A percentile compares a stretch with the other conserved stretches of the same genome.
phyloP scores from a whole-genome alignment of 768 basidiomycete species.

The Tylopilus plumbeoviolaceoides region DNA sequence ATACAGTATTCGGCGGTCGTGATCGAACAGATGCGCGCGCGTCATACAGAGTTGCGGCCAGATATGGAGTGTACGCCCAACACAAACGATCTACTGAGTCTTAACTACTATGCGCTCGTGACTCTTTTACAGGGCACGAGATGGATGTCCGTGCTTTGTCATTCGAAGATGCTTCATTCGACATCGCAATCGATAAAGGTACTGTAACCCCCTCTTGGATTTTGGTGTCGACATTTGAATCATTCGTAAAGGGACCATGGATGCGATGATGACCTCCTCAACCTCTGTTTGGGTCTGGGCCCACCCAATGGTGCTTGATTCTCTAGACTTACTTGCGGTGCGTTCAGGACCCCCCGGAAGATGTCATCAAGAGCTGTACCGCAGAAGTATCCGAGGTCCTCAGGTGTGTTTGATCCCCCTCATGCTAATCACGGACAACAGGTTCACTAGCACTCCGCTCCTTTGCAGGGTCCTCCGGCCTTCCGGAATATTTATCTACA shows the following conservation, averaged over 20 bases:
- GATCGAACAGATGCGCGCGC: conserved; percentile 66
- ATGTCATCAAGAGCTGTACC: conserved; percentile 66
- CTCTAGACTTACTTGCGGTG: conserved; percentile 2
- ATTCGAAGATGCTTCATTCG: conserved; percentile 58
- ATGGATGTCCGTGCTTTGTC: conserved; percentile 75
- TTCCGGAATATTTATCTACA: conserved; percentile 65
- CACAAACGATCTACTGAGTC: neutral
- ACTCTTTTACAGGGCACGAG: conserved; percentile 56
- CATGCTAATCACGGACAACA: neutral
- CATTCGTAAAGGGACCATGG: conserved; percentile 62
- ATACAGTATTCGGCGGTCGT: conserved; percentile 69
- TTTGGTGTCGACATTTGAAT: neutral
- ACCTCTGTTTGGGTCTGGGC: conserved; percentile 73
- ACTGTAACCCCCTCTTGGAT: neutral
- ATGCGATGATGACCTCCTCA: conserved; percentile 83
- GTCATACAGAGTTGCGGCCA: conserved; percentile 46
- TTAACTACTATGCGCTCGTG: neutral
- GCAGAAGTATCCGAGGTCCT: conserved; percentile 75
- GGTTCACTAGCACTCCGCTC: neutral
- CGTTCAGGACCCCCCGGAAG: conserved; percentile 64
- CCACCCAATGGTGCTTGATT: neutral
- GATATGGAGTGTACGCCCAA: conserved; percentile 64
- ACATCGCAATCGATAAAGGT: conserved; percentile 86
- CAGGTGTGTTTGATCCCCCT: conserved; percentile 37
- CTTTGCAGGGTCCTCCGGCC: conserved; percentile 54